A percentile compares a stretch with the other conserved stretches of the same genome.
phyloP scores from a whole-genome alignment of 169 alveolate genomes.

The Cryptosporidium meleagridis region DNA sequence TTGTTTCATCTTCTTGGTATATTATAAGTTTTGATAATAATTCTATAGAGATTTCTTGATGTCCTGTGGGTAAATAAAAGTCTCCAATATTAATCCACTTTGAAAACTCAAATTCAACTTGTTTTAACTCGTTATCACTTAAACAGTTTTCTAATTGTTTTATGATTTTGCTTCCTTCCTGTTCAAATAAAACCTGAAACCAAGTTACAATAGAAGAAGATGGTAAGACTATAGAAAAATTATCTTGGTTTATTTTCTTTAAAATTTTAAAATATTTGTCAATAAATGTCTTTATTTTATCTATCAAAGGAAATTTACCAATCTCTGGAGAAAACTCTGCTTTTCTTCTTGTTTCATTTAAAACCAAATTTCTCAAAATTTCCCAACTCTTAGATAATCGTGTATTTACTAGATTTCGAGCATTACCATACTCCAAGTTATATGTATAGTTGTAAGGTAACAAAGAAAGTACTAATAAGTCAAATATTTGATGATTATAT shows the following conservation, averaged over 20 bases:
- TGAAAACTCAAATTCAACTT: neutral
- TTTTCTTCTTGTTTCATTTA: neutral
- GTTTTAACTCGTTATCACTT: neutral
- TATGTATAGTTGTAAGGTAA: constrained; percentile 33
- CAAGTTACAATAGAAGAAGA: constrained; percentile 10
- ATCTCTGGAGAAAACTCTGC: neutral
- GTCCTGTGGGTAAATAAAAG: constrained; percentile 18
- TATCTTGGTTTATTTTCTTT: neutral
- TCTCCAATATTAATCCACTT: constrained; percentile 17
- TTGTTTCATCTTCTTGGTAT: neutral
- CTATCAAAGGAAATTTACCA: neutral
- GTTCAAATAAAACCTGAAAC: constrained; percentile 12
- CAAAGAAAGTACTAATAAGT: neutral
- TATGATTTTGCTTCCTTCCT: neutral
- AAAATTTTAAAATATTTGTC: neutral
- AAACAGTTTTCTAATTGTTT: neutral
- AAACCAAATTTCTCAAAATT: neutral
- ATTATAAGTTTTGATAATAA: neutral
- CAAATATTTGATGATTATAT: constrained; percentile 4
- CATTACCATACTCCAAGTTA: constrained; percentile 4
- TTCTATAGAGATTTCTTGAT: constrained; percentile 25
- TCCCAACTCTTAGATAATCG: constrained; percentile 8
- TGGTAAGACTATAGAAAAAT: constrained; percentile 8
- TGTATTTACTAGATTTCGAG: neutral
- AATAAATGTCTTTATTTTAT: neutral